Evolutionary conservation across 306 rosid species (phyloP), one percentile per base, ranked within the genome.

Genomic region (Quercus agrifolia): DNA sequence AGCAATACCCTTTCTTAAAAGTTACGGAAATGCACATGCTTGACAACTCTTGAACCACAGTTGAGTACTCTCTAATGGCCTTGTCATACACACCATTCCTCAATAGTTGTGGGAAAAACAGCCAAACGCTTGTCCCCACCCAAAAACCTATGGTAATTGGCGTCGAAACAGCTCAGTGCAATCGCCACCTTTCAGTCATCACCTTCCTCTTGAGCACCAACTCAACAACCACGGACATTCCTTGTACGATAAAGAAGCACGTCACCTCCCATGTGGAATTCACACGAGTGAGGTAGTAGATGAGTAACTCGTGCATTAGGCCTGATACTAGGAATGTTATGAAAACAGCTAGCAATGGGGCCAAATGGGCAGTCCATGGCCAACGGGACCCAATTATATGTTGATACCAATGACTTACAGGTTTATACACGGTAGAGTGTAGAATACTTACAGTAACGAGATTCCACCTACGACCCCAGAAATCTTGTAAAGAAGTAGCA

Each of bases 251-350:
- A 20, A 92, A 92, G 57, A 92, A 94, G 64, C 82, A 75, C n/a
- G 91, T 88, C 77, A 89, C 97, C 46, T 94, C 97, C 98, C 98
- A 92, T 67, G 94, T 91, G 75, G 97, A 97, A 67, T 57, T 9
- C 51, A 17, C 92, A 30, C 91, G 90, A 1, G 97, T 21, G 1
- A 88, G 15, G 52, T 91, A 92, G 52, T 91, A 92, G 59, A 80
- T 92, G 0, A 94, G 70, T 0, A 85, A 27, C 80, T 92, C 97
- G 4, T 92, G 98, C 92, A 91, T 85, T 0, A 92, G 25, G 2
- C 97, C 97, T 0, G 94, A 94, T 10, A 88, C 90, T 0, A 55
- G 2, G 33, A 94, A 92, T 1, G 91, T 57, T 6, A 85, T 69
- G 31, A 91, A 4, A 57, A 64, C 2, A 0, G 88, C 96, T 0